Percentiles rank a stretch among this genome's conserved stretches.
These are phyloP conservation scores for Lactifluus subvellereus DNA, from an alignment of 768 basidiomycete genomes.

Conservation along the genomic window DNA sequence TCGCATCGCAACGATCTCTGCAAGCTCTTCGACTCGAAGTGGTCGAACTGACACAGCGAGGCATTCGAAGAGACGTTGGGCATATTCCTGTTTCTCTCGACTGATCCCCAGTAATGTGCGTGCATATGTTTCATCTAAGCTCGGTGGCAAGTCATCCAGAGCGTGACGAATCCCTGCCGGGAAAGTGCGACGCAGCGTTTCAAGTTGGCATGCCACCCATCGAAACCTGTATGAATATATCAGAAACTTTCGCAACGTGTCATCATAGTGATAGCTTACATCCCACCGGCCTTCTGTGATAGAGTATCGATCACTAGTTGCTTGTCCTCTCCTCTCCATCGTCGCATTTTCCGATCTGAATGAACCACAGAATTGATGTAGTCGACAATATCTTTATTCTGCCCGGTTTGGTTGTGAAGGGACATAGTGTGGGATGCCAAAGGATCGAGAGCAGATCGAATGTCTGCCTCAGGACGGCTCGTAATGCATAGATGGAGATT, in stretches of 20 bases:
- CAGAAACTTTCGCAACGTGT: background rate
- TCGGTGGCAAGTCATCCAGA: background rate
- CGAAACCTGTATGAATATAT: background rate
- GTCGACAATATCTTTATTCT: background rate
- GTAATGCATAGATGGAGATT: no score
- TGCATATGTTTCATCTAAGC: background rate
- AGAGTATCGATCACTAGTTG: no score
- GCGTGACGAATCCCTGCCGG: background rate
- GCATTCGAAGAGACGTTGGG: background rate
- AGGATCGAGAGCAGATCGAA: background rate
- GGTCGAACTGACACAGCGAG: background rate
- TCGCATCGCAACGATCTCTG: background rate
- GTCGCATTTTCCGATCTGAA: no score
- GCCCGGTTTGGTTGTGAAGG: background rate
- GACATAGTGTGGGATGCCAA: background rate
- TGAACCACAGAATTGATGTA: background rate
- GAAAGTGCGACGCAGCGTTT: background rate
- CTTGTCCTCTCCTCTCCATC: no score
- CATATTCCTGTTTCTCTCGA: background rate
- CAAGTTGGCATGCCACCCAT: background rate
- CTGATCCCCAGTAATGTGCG: background rate
- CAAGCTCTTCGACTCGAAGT: background rate
- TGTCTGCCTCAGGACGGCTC: background rate
- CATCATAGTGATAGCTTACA: no score
- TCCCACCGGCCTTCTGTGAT: no score